Conservation (phyloP, 805 yeast species). For the Candida boidinii region DNA sequence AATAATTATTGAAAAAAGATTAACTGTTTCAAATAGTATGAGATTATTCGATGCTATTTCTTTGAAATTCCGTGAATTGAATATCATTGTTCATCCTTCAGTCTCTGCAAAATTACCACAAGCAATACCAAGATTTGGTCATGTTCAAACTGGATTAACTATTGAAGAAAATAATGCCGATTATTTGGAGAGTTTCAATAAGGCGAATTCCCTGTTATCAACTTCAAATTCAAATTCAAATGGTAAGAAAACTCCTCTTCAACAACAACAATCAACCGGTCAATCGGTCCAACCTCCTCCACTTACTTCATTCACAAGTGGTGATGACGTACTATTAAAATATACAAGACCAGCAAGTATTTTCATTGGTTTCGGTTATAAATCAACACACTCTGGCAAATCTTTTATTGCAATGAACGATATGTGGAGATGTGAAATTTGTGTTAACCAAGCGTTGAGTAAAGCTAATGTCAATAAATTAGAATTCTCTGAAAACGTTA, state of each 20-base stretch:
- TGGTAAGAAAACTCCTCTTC: neutral
- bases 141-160: slow-evolving; percentile 13
- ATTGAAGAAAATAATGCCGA: slow-evolving; percentile 21
- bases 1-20: slow-evolving; percentile 27
- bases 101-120: slow-evolving; percentile 15
- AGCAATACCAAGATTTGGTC: slow-evolving; percentile 26
- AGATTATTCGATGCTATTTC: slow-evolving; percentile 47
- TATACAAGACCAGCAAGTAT: slow-evolving; percentile 23
- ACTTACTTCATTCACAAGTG: too few relatives aligned
- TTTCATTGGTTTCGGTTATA: slow-evolving; percentile 43
- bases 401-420: slow-evolving; percentile 28
- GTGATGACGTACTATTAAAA: too few relatives aligned
- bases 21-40: slow-evolving; percentile 25
- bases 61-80: slow-evolving; percentile 39
- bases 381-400: slow-evolving; percentile 20
- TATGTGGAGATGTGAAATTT: slow-evolving; percentile 24
- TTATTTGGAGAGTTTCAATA: slow-evolving; percentile 19
- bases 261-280: neutral
- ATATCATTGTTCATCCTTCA: slow-evolving; percentile 23
- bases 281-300: too few relatives aligned
- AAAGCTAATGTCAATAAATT: slow-evolving; percentile 10
- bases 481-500: slow-evolving; percentile 20
- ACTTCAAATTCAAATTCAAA: neutral
- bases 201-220: slow-evolving; percentile 21
- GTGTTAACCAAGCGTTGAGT: slow-evolving; percentile 20